These are phyloP conservation scores for Arbutus unedo DNA, from an alignment of 148 eudicot species.

Conservation along the genomic window DNA sequence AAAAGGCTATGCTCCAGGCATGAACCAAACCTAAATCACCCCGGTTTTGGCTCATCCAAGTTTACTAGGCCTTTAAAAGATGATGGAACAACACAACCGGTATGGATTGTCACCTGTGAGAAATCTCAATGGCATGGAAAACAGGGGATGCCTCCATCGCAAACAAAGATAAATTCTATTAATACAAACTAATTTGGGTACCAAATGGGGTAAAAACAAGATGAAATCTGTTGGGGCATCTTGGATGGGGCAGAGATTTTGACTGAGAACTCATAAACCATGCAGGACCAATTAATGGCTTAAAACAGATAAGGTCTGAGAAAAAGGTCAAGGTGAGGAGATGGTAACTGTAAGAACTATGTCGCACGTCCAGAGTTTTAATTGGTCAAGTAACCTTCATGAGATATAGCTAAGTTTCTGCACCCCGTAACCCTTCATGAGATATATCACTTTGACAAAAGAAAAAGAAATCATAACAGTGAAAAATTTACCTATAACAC, in stretches of 20 bases:
- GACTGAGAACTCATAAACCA: background rate
- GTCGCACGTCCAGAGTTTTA: background rate
- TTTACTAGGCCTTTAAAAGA: background rate
- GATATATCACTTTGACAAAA: background rate
- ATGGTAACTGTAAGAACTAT: background rate
- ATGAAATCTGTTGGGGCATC: background rate
- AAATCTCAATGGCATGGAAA: background rate
- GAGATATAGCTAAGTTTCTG: too few species aligned
- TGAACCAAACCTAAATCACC: constrained; percentile 6
- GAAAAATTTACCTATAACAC: background rate
- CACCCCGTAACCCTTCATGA: too few species aligned
- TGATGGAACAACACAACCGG: background rate
- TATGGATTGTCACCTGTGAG: background rate
- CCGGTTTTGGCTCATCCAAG: background rate
- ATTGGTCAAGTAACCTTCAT: background rate
- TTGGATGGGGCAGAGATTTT: background rate
- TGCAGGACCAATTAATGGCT: background rate
- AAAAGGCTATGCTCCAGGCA: background rate
- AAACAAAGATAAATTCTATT: background rate
- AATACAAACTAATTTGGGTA: background rate
- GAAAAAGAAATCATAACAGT: background rate
- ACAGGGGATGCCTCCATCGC: constrained; percentile 2
- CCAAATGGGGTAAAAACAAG: background rate
- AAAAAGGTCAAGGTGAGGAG: background rate
- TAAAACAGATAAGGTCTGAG: background rate